A percentile compares a stretch with the other conserved stretches of the same genome.
Conservation (phyloP, 352 stramenopile genomes). For the Pythium chondricola region DNA sequence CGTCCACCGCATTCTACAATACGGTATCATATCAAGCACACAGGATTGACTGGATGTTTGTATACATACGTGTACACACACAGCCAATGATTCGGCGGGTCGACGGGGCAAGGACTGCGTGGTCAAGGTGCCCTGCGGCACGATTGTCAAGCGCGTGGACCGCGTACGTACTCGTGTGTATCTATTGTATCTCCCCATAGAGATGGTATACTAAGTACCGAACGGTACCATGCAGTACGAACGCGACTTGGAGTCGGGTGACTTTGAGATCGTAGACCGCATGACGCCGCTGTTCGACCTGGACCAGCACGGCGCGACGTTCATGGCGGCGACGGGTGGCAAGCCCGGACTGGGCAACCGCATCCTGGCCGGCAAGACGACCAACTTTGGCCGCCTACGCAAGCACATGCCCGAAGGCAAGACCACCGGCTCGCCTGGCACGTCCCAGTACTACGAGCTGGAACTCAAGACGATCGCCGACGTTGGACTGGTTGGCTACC, state of each 20-base stretch:
- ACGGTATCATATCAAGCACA: no score
- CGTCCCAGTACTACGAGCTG: conserved; percentile 93
- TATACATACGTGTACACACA: neutral
- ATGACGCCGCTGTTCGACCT: conserved; percentile 75
- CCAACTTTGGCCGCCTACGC: conserved; percentile 69
- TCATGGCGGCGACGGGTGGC: conserved; percentile 71
- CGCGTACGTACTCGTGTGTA: conserved; percentile 29
- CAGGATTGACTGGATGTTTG: conserved; percentile 8
- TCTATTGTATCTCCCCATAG: neutral
- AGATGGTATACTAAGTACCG: neutral
- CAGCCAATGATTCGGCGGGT: conserved; percentile 75
- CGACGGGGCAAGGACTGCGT: conserved; percentile 72
- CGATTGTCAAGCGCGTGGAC: conserved; percentile 82
- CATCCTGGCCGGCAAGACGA: conserved; percentile 79
- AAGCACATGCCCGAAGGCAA: conserved; percentile 85
- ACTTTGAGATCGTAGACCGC: conserved; percentile 78
- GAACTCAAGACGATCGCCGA: conserved; percentile 98
- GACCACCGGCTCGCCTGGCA: conserved; percentile 84
- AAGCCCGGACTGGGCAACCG: conserved; percentile 83
- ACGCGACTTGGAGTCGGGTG: conserved; percentile 62
- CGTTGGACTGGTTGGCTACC: conserved; percentile 97
- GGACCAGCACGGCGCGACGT: conserved; percentile 59
- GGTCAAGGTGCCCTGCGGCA: conserved; percentile 82
- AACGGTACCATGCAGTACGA: conserved; percentile 39
- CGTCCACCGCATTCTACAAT: conserved; percentile 20